phyloP scores from a whole-genome alignment of 768 basidiomycete genomes.

The Lyophyllum semitale region DNA sequence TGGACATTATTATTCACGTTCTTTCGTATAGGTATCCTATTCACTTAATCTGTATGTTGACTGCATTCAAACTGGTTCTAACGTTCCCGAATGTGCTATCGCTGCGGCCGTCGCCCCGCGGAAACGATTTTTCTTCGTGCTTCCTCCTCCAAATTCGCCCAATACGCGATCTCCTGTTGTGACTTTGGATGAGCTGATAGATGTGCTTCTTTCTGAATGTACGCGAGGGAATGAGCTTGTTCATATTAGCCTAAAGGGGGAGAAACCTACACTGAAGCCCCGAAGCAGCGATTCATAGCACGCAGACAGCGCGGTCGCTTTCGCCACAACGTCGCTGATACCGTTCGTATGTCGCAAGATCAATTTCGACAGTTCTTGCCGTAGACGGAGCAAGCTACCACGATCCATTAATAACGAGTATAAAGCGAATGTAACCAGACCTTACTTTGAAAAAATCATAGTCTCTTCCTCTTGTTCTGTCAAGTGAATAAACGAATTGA shows the following conservation, averaged over 20 bases:
- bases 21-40: neutral
- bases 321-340: conserved; percentile 58
- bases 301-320: conserved; percentile 67
- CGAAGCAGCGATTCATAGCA: conserved; percentile 80
- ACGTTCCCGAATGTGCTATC: conserved; percentile 4
- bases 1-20: conserved; percentile 3
- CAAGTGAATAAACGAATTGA: conserved; percentile 80
- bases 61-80: neutral
- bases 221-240: neutral
- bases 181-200: conserved; percentile 80
- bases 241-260: neutral
- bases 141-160: conserved; percentile 85
- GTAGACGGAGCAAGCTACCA: conserved; percentile 76
- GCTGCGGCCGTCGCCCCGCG: conserved; percentile 31
- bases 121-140: conserved; percentile 61
- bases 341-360: conserved; percentile 73
- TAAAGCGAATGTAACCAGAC: neutral
- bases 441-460: conserved; percentile 95
- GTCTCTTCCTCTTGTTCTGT: conserved; percentile 87
- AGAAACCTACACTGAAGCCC: conserved; percentile 65
- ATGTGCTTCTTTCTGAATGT: conserved; percentile 60
- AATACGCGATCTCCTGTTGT: conserved; percentile 85
- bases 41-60: conserved; percentile 8
- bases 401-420: neutral
- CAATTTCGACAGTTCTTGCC: conserved; percentile 80